phyloP scores from a whole-genome alignment of 2,329 filamentous ascomycete genomes.

The Penicillium sumatraense region DNA sequence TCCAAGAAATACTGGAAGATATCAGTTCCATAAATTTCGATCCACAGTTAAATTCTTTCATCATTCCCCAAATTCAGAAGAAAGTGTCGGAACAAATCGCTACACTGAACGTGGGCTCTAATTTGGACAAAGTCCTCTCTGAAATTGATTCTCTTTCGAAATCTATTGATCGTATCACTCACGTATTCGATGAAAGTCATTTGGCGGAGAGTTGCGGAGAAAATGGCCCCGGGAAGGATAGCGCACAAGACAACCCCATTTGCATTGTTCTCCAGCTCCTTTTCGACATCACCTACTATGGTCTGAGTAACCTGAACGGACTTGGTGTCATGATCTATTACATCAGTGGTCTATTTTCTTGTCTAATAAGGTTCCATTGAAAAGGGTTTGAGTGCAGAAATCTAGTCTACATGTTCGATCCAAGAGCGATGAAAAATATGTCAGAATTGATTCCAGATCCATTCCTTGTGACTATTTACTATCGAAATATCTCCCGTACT shows the following conservation, averaged over 20 bases:
- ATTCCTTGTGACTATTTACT: constrained; percentile 2
- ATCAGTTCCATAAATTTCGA: no score
- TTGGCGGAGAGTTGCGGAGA: no score
- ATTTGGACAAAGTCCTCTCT: no score
- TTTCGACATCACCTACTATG: not conserved
- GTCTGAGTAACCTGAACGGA: not conserved
- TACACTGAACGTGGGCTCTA: no score
- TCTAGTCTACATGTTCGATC: not conserved
- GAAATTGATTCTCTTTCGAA: no score
- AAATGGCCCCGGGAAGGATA: not conserved
- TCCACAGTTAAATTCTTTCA: no score
- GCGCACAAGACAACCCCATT: not conserved
- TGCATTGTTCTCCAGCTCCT: not conserved
- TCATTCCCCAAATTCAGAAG: no score
- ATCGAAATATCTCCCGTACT: not conserved
- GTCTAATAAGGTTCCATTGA: not conserved
- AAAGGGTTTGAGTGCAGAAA: not conserved
- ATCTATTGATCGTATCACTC: no score
- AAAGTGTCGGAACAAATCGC: no score
- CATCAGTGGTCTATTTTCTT: not conserved
- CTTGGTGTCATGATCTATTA: not conserved
- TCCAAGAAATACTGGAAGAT: no score
- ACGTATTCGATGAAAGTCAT: no score
- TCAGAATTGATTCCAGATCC: constrained; percentile 4
- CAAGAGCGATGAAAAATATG: not conserved